Conservation (phyloP, 2,329 filamentous ascomycete species). For the Xylaria sp. region DNA sequence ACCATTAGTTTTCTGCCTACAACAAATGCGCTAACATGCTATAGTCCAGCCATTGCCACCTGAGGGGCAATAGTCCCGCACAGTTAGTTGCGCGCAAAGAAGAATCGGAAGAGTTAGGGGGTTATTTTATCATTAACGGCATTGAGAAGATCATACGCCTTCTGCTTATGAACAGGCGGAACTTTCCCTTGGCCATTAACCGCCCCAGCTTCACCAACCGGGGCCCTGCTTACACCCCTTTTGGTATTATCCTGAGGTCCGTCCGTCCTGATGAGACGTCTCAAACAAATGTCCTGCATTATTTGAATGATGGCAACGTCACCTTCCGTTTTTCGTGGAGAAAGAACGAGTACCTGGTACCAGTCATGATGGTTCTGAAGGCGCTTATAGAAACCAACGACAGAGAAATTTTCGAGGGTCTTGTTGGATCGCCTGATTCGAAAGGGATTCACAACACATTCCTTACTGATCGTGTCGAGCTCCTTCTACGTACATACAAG, state of each 20-base stretch:
- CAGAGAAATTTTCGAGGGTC: constrained; percentile 92
- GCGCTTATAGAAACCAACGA: constrained; percentile 96
- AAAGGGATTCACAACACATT: constrained; percentile 88
- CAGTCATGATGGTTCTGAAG: constrained; percentile 96
- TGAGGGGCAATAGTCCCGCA: constrained; percentile 85
- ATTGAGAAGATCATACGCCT: constrained; percentile 97
- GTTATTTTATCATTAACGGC: constrained; percentile 97
- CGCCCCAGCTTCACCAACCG: constrained; percentile 90
- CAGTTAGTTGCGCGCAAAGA: constrained; percentile 88
- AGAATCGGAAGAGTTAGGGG: constrained; percentile 94
- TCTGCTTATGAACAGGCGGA: constrained; percentile 87
- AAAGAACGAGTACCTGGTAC: constrained; percentile 96
- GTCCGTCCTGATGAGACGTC: constrained; percentile 98
- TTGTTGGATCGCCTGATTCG: constrained; percentile 81
- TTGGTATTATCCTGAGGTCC: constrained; percentile 89
- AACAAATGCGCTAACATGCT: constrained; percentile 27
- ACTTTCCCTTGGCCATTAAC: constrained; percentile 94
- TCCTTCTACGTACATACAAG: constrained; percentile 93
- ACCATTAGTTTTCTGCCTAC: neutral
- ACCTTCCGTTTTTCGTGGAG: constrained; percentile 98
- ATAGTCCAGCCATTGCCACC: constrained; percentile 88
- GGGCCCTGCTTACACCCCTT: constrained; percentile 87
- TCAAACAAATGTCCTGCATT: constrained; percentile 96
- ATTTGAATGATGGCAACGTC: constrained; percentile 93
- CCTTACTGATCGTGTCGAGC: constrained; percentile 91